Evolutionary conservation across 495 filamentous ascomycete genomes (phyloP), one percentile per base, ranked within the genome.

Genomic region (Tuber umbilicatum): DNA sequence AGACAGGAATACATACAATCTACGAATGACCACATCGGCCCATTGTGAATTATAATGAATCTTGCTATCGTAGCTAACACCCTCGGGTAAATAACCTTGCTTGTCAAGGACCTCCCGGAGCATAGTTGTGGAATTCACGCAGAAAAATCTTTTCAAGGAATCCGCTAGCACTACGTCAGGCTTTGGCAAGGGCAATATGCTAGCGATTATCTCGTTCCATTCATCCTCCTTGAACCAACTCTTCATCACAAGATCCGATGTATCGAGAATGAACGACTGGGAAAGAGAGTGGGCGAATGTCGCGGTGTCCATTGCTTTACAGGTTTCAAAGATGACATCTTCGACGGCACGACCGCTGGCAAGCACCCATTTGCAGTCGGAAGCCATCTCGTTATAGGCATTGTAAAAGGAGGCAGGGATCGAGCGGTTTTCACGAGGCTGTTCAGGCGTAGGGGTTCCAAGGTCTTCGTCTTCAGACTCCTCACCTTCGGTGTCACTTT

Each of bases 191-290:
- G 75, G 77, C 0, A 70, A 39, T 60, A 75, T 27, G 35, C 35
- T 23, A 40, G 47, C 23, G 27, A 37, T 69, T 40, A 79, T 73
- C 67, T 79, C 77, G 35, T 31, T 37, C 77, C 75, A 78, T 39
- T 79, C 77, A 14, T 39, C 42, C 31, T 39, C n/a, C 5, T 16
- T 67, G 40, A 79, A 79, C 73, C 73, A 75, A 1, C 55, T 35
- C 42, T 68, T 17, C 50, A 76, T 70, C 27, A 27, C 69, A 21
- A 43, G 17, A 71, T 79, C 77, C 3, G 73, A 75, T 43, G 68
- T 31, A 41, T 79, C 78, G 10, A 79, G 55, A 35, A 79, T 70
- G 42, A 79, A 79, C 21, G 78, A 79, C 31, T 71, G 78, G 21
- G 69, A 43, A n/a, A 79, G 70, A 4, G 76, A 75, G 35, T 75